Percentiles rank a stretch among this genome's conserved stretches.
Conservation (phyloP, 305 asterid species). For the Coffea humblotiana region DNA sequence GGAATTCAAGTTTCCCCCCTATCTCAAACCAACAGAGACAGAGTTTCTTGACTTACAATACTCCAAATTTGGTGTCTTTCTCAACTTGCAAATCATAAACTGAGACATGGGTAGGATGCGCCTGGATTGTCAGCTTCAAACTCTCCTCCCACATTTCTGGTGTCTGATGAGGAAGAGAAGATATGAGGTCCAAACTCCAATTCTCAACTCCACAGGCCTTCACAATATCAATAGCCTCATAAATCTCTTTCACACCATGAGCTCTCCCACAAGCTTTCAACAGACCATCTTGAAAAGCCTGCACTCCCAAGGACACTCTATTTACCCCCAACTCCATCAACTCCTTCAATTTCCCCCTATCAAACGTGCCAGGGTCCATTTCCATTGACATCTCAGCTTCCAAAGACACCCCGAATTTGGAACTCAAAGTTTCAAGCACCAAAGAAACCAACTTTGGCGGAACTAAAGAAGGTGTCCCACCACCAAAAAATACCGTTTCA, state of each 20-base stretch:
- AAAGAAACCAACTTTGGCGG: slow-evolving; percentile 65
- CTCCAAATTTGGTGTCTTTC: slow-evolving; percentile 76
- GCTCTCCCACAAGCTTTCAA: slow-evolving; percentile 92
- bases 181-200: slow-evolving; percentile 90
- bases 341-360: slow-evolving; percentile 48
- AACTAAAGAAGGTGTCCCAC: slow-evolving; percentile 95
- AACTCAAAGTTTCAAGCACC: slow-evolving; percentile 53
- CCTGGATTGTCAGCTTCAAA: slow-evolving; percentile 56
- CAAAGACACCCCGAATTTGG: slow-evolving; percentile 52
- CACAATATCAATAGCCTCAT: slow-evolving; percentile 71
- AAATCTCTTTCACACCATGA: slow-evolving; percentile 68
- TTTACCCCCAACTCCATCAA: slow-evolving; percentile 69
- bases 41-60: slow-evolving; percentile 48
- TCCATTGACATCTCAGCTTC: slow-evolving; percentile 92
- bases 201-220: slow-evolving; percentile 61
- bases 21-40: neutral
- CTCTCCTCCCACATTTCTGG: slow-evolving; percentile 85
- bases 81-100: slow-evolving; percentile 95
- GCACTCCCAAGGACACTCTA: slow-evolving; percentile 91
- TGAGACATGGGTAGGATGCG: slow-evolving; percentile 76
- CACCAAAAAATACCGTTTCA: slow-evolving; percentile 82
- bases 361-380: slow-evolving; percentile 98
- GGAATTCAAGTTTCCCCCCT: neutral
- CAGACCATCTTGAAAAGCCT: slow-evolving; percentile 79
- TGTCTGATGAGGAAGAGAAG: slow-evolving; percentile 86